Evolutionary conservation across 2,329 filamentous ascomycete species (phyloP).

Genomic region (Phaeosphaeriaceae sp.): DNA sequence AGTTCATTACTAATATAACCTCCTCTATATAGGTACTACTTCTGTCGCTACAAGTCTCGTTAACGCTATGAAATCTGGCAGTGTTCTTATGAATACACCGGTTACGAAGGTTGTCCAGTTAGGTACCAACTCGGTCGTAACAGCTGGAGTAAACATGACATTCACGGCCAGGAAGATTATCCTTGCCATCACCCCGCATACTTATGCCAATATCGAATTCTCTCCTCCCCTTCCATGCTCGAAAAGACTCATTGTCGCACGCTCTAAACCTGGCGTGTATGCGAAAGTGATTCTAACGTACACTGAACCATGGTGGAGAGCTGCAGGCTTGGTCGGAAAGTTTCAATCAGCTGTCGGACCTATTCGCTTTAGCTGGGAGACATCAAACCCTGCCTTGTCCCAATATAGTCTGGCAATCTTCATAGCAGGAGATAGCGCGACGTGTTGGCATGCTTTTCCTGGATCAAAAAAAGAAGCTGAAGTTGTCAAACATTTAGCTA

Average conservation of each 20-base stretch:
- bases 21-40: conserved; percentile 10
- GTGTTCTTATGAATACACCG: neutral
- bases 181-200: conserved; percentile 54
- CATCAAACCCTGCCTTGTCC: conserved; percentile 32
- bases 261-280: conserved; percentile 55
- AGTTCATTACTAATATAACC: no score
- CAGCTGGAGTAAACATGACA: conserved; percentile 27
- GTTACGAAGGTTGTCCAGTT: neutral
- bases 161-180: conserved; percentile 55
- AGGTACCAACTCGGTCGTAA: neutral
- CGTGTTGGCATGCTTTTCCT: conserved; percentile 43
- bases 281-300: conserved; percentile 58
- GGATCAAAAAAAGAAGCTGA: conserved; percentile 34
- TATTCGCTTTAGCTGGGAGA: conserved; percentile 55
- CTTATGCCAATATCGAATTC: conserved; percentile 55
- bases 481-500: conserved; percentile 20
- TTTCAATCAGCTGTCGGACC: conserved; percentile 56
- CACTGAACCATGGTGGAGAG: conserved; percentile 53
- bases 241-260: conserved; percentile 47
- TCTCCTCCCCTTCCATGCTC: conserved; percentile 51
- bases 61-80: neutral
- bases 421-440: conserved; percentile 47
- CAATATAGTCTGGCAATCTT: conserved; percentile 51
- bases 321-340: conserved; percentile 54
- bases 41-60: conserved; percentile 17